phyloP scores from a whole-genome alignment of 352 stramenopile species.

The Nothophytophthora sp. region DNA sequence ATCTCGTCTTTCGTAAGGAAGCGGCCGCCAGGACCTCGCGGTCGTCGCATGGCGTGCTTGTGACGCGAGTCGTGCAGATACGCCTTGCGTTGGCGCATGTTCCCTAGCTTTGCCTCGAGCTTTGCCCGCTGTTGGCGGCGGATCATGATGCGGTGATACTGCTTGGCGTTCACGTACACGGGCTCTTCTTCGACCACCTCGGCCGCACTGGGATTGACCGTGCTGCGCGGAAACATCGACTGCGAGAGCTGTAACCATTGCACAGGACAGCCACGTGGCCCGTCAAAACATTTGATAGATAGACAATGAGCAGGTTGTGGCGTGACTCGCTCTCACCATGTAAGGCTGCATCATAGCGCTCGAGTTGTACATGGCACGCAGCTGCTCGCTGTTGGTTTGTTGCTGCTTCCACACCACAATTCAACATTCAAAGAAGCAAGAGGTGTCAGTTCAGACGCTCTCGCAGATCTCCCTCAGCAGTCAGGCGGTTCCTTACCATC shows the following conservation, averaged over 20 bases:
- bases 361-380: slow-evolving; percentile 80
- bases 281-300: neutral
- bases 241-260: slow-evolving; percentile 69
- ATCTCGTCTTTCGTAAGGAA: slow-evolving; percentile 90
- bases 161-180: slow-evolving; percentile 91
- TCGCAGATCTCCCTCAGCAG: too few relatives aligned
- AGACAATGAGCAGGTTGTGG: neutral
- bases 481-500: slow-evolving; percentile 45
- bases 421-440: neutral
- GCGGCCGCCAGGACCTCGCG: slow-evolving; percentile 76
- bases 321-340: slow-evolving; percentile 46
- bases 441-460: too few relatives aligned
- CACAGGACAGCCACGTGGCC: neutral
- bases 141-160: slow-evolving; percentile 91
- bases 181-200: slow-evolving; percentile 83
- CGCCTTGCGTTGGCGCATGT: slow-evolving; percentile 76
- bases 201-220: slow-evolving; percentile 26
- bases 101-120: slow-evolving; percentile 84
- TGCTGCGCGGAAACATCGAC: slow-evolving; percentile 69
- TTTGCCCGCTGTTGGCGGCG: slow-evolving; percentile 86
- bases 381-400: slow-evolving; percentile 77
- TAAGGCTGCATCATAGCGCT: slow-evolving; percentile 87
- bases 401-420: slow-evolving; percentile 17
- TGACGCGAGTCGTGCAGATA: slow-evolving; percentile 89
- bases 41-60: slow-evolving; percentile 86